Percentiles rank a stretch among this genome's conserved stretches.
Evolutionary conservation across 352 stramenopile genomes (phyloP).

Genomic region (Globisporangium megalacanthum): DNA sequence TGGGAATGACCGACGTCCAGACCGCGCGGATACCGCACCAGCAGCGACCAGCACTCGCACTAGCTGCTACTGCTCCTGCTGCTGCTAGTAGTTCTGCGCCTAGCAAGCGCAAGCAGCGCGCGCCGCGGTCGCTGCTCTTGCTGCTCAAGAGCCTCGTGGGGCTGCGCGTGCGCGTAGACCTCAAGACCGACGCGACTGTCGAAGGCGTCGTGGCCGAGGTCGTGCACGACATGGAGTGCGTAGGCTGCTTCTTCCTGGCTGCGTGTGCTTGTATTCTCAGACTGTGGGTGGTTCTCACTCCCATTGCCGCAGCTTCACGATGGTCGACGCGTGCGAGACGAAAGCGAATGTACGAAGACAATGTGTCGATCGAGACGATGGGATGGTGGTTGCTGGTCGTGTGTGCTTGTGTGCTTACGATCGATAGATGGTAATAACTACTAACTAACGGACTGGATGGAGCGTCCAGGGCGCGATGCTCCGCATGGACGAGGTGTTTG

Average conservation of each 20-base stretch:
- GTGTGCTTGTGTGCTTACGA: not conserved
- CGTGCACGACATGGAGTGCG: constrained; percentile 81
- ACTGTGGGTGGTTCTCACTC: not conserved
- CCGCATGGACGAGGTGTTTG: constrained; percentile 79
- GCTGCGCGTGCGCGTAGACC: constrained; percentile 73
- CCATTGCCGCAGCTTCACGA: constrained; percentile 39
- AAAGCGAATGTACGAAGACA: constrained; percentile 51
- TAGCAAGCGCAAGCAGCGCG: too few species aligned
- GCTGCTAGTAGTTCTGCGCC: too few species aligned
- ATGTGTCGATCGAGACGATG: not conserved
- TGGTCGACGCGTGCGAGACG: constrained; percentile 67
- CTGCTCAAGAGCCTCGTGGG: constrained; percentile 84
- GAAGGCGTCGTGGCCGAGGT: constrained; percentile 81
- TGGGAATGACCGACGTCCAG: too few species aligned
- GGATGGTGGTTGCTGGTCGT: not conserved
- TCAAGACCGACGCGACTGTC: constrained; percentile 76
- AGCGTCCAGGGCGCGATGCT: constrained; percentile 38
- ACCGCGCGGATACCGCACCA: too few species aligned
- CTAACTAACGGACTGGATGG: too few species aligned
- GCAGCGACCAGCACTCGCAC: too few species aligned
- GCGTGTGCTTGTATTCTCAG: not conserved
- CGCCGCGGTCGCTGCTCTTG: constrained; percentile 39
- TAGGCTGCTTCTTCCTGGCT: not conserved
- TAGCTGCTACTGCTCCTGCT: too few species aligned
- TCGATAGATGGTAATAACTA: too few species aligned